Evolutionary conservation across 768 basidiomycete species (phyloP), one percentile per base, ranked within the genome.

Genomic region (Pulveroboletus ravenelii): DNA sequence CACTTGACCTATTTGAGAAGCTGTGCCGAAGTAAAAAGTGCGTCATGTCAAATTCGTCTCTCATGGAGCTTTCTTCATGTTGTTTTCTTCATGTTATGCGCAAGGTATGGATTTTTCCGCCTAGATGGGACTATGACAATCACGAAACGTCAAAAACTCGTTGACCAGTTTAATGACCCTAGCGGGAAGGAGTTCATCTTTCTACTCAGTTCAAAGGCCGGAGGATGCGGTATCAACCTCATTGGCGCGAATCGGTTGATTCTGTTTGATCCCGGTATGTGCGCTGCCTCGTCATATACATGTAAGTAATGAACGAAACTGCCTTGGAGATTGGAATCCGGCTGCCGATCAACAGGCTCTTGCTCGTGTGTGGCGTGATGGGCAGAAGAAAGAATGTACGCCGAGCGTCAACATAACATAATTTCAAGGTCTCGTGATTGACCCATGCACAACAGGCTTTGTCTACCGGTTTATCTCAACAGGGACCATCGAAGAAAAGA

Each of bases 361-460:
- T 6, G 95, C 95, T 39, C 92, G 95, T 66, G 95, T 99, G 9
- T 99, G 95, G 95, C 89, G 95, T 72, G 95, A 99, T 63, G 95
- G 95, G 0, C 95, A 98, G 69, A 99, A 96, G 82, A 98, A 98
- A 80, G 94, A 96, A 71, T 99, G 95, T 93, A 62, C 47, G 88
- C 64, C 20, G 15, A 29, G 13, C 5, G 9, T 46, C 12, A 25
- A 29, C n/a, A 14, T 18, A 6, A 8, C n/a, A n/a, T 18, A 6
- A 8, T 36, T 37, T 2, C 5, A 36, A 8, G 12, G 44, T 41
- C 9, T 15, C 10, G 14, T 48, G 32, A 32, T 34, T 54, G 38
- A 56, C 41, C 27, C 14, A 2, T 37, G 14, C 20, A 4, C 44
- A 95, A 4, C 44, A 95, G 92, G 93, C 62, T 99, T 99, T 59